Evolutionary conservation across 1,139 yeast genomes (phyloP).

Genomic region (Torulaspora globosa): DNA sequence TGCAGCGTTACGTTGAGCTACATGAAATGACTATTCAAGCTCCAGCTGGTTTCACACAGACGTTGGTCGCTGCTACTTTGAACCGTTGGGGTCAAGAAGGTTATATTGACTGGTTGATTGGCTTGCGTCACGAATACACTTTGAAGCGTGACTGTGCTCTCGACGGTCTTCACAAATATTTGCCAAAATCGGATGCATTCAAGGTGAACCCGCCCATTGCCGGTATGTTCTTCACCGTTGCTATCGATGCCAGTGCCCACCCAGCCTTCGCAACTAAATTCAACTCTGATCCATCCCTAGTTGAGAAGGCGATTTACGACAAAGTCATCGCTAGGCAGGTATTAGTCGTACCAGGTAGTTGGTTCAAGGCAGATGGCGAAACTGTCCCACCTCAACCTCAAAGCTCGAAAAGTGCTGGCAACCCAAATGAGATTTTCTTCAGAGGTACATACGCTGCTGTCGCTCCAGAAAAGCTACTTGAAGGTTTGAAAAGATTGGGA

Average conservation of each 20-base stretch:
- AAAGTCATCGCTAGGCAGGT: constrained; percentile 48
- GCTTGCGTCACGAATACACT: constrained; percentile 77
- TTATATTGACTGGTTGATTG: constrained; percentile 83
- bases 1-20: constrained; percentile 66
- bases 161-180: constrained; percentile 46
- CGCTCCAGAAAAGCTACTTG: constrained; percentile 50
- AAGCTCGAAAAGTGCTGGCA: constrained; percentile 38
- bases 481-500: constrained; percentile 56
- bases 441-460: constrained; percentile 71
- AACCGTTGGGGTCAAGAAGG: constrained; percentile 73
- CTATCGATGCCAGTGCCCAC: constrained; percentile 53
- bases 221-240: constrained; percentile 60
- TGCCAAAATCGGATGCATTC: constrained; percentile 40
- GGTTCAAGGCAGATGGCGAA: constrained; percentile 49
- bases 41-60: constrained; percentile 77
- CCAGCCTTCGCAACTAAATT: constrained; percentile 49
- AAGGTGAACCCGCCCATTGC: constrained; percentile 54
- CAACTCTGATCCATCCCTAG: constrained; percentile 45
- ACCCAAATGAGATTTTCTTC: constrained; percentile 48
- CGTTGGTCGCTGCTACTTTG: constrained; percentile 58
- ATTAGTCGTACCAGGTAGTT: constrained; percentile 58
- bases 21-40: constrained; percentile 82
- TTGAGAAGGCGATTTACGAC: constrained; percentile 49
- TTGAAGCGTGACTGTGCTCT: constrained; percentile 65
- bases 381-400: constrained; percentile 53